Percentiles rank a stretch among this genome's conserved stretches.
Conservation (phyloP, 768 basidiomycete species). For the Boletus tomentosulus region DNA sequence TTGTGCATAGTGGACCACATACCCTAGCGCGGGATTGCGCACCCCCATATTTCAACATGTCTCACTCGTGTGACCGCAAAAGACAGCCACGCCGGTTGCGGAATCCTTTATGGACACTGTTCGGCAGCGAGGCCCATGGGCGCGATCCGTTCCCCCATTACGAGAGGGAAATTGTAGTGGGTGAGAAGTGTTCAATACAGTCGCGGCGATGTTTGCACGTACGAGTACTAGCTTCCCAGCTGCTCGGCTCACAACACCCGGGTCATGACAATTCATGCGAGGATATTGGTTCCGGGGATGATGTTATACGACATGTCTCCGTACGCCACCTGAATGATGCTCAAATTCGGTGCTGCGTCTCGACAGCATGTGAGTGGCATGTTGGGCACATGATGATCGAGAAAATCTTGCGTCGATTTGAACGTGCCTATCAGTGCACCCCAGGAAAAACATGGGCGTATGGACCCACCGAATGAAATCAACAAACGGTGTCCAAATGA, state of each 20-base stretch:
- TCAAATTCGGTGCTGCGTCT: neutral
- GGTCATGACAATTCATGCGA: too few species aligned
- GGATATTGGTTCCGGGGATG: too few species aligned
- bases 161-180: neutral
- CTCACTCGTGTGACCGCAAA: neutral
- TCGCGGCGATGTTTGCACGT: neutral
- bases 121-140: neutral
- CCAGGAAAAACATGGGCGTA: neutral
- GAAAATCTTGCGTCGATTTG: neutral
- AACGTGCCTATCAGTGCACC: neutral
- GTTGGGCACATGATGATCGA: neutral
- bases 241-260: too few species aligned
- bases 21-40: neutral
- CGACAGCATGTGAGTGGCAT: neutral
- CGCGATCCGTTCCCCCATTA: conserved; percentile 2
- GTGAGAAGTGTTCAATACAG: neutral
- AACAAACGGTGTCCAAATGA: too few species aligned
- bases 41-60: neutral
- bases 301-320: too few species aligned
- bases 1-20: too few species aligned
- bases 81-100: neutral
- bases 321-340: too few species aligned
- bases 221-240: too few species aligned
- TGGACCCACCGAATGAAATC: neutral
- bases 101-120: too few species aligned